phyloP scores from a whole-genome alignment of 1,284 basidiomycete species.

The Quambalaria eucalypti region DNA sequence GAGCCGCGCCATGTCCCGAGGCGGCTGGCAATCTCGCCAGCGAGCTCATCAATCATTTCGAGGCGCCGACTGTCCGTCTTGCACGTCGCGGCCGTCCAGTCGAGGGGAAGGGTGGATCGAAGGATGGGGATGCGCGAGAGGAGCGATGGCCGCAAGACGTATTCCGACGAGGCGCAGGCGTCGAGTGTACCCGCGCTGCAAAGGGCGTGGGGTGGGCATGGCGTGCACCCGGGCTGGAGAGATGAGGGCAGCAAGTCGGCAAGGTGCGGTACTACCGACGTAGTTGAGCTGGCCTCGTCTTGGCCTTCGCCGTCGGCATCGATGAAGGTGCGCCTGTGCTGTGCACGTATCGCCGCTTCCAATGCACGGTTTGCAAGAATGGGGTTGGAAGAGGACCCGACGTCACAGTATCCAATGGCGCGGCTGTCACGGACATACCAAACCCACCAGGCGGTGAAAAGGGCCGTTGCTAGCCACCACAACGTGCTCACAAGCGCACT shows the following conservation, averaged over 20 bases:
- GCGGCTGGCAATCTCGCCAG: background rate
- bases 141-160: constrained; percentile 20
- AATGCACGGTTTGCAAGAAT: constrained; percentile 10
- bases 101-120: constrained; percentile 17
- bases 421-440: constrained; percentile 33
- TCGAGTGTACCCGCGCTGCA: constrained; percentile 22
- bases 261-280: too few species aligned
- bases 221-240: constrained; percentile 26
- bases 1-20: background rate
- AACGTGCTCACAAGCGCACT: too few species aligned
- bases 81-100: background rate
- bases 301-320: background rate
- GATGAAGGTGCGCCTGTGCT: background rate
- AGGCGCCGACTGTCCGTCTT: background rate
- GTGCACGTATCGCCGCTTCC: too few species aligned
- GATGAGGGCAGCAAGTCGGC: constrained; percentile 8
- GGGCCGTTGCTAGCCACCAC: background rate
- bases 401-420: constrained; percentile 34
- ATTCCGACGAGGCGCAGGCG: constrained; percentile 29
- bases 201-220: constrained; percentile 30
- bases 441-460: constrained; percentile 11
- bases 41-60: background rate
- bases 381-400: constrained; percentile 16
- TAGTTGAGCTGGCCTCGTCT: background rate
- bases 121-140: constrained; percentile 23